Conservation (phyloP, 1,284 basidiomycete species). For the Boletus austroedulis region DNA sequence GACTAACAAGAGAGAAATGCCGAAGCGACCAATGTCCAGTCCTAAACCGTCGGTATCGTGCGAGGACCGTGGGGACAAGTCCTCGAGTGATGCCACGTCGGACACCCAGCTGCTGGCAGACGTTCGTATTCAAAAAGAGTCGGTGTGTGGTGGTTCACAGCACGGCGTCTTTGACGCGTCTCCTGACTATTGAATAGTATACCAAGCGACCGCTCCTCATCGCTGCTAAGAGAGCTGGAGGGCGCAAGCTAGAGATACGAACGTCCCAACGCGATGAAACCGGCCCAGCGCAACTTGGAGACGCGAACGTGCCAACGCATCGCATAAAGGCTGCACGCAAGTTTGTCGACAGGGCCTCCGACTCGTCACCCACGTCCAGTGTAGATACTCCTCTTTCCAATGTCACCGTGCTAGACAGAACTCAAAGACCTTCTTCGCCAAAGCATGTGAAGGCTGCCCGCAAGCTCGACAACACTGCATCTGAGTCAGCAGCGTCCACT, state of each 20-base stretch:
- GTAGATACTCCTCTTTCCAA: too few relatives aligned
- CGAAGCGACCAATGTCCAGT: constrained; percentile 7
- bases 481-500: not conserved
- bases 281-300: not conserved
- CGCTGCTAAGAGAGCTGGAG: constrained; percentile 3
- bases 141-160: constrained; percentile 9
- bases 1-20: not conserved
- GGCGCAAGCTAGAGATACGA: not conserved
- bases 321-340: too few relatives aligned
- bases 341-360: too few relatives aligned
- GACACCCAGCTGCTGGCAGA: not conserved
- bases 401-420: not conserved
- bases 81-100: not conserved
- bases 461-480: not conserved
- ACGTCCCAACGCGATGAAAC: not conserved
- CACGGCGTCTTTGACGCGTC: not conserved
- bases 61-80: not conserved
- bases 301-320: not conserved
- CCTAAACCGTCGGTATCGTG: constrained; percentile 3
- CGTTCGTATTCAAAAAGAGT: constrained; percentile 1
- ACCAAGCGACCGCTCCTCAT: not conserved
- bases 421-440: not conserved
- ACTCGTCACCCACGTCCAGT: too few relatives aligned
- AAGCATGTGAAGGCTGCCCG: not conserved
- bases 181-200: constrained; percentile 6